These are phyloP conservation scores for Eragrostis nindensis DNA, from an alignment of 176 grass and related monocot species.

Conservation along the genomic window DNA sequence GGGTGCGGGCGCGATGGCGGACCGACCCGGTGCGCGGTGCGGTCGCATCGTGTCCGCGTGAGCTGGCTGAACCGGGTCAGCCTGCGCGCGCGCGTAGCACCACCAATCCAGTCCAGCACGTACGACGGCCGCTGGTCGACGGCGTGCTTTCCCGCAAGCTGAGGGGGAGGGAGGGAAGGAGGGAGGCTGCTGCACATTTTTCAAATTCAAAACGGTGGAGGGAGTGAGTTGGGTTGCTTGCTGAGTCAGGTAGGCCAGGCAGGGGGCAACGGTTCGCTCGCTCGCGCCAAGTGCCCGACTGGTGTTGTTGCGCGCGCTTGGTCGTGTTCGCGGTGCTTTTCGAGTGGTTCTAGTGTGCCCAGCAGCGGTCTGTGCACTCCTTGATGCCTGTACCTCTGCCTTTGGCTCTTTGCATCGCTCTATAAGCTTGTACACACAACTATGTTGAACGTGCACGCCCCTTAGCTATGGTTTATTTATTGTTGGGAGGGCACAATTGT, in stretches of 20 bases:
- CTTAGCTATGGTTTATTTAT: not conserved
- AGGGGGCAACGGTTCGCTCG: slow-evolving; percentile 1
- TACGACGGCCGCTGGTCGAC: slow-evolving; percentile 14
- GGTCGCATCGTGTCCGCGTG: not conserved
- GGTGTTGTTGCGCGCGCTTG: not conserved
- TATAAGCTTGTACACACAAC: not conserved
- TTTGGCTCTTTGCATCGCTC: too few species aligned
- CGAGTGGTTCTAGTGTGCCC: not conserved
- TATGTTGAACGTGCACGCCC: not conserved
- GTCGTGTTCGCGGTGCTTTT: not conserved
- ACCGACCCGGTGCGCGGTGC: not conserved
- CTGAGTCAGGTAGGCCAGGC: not conserved
- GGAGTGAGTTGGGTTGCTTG: not conserved
- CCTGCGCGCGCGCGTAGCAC: not conserved
- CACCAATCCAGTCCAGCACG: not conserved
- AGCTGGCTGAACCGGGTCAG: slow-evolving; percentile 26
- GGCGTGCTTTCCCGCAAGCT: slow-evolving; percentile 6
- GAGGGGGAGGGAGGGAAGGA: not conserved
- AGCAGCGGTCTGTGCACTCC: too few species aligned
- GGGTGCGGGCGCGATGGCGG: not conserved
- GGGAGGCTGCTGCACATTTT: slow-evolving; percentile 31
- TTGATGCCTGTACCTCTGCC: too few species aligned
- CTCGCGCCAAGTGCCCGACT: slow-evolving; percentile 23
- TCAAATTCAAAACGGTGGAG: slow-evolving; percentile 63
- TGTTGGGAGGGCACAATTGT: not conserved